Base-by-base conservation (phyloP, 257 asterid genomes). In the Solanum habrochaites region DNA sequence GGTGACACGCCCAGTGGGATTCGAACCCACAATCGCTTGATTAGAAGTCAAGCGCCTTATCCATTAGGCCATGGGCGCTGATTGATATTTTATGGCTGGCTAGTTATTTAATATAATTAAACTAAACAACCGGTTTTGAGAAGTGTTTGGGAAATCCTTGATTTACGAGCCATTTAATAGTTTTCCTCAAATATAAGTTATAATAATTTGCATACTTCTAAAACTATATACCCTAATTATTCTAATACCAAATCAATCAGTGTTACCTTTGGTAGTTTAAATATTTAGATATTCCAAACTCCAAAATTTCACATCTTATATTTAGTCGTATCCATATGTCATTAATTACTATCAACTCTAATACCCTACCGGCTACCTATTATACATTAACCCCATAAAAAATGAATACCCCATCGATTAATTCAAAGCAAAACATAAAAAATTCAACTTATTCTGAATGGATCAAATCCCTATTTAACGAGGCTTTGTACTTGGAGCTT, bases 41-140 rank as follows among this genome's bases (percentile, higher is more conserved):
- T 72, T 72, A 72, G 80, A 72, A 72, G 81, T 72, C 80, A 72
- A 72, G 80, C 80, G 80, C 80, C 80, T 72, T 72, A 72, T 72
- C 80, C 80, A 20, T 72, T 72, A 72, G 80, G 80, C 80, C 47
- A 72, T 72, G 80, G 47, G 80, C 80, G 80, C 47, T 72, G 43
- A 11, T 70, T 32, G 11, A 6, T 56, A 1, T 7, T 1, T 0
- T 1, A 0, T 7, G n/a, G n/a, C 14, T 3, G 8, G 23, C 13
- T 1, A 3, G 9, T 8, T 16, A 6, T 16, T 16, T 5, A 15
- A 15, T 5, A 52, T 16, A 52, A 52, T 2, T 2, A 16, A 69
- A 7, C 3, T 14, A 7, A 0, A 7, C 42, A 69, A 69, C 7
- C 42, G 9, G 42, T 69, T 70, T 31, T 67, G 8, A 69, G 20